Conservation (phyloP, 768 basidiomycete species). For the Suillus tomentosus region DNA sequence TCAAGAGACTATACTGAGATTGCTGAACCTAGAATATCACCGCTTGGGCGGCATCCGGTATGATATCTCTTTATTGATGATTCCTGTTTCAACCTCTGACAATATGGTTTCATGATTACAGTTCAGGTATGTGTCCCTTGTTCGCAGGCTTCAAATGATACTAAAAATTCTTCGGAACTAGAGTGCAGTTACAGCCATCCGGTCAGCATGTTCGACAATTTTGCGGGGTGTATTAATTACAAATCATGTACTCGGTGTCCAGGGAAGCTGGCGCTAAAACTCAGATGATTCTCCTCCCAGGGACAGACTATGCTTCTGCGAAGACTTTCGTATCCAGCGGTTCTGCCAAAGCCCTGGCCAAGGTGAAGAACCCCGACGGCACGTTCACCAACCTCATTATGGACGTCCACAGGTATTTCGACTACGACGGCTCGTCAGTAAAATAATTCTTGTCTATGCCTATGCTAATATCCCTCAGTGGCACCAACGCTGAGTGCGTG, state of each 20-base stretch:
- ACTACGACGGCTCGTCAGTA: slow-evolving; percentile 50
- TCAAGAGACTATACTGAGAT: too few relatives aligned
- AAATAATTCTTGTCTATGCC: slow-evolving; percentile 19
- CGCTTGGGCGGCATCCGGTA: slow-evolving; percentile 45
- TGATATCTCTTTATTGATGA: not conserved
- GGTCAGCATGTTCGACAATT: slow-evolving; percentile 45
- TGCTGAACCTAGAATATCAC: slow-evolving; percentile 33
- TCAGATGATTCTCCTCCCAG: slow-evolving; percentile 61
- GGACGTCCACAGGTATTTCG: slow-evolving; percentile 67
- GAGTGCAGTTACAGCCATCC: slow-evolving; percentile 61
- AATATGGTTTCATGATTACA: not conserved
- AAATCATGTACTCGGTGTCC: not conserved
- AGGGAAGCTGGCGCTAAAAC: slow-evolving; percentile 42
- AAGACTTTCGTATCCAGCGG: slow-evolving; percentile 51
- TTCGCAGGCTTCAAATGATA: not conserved
- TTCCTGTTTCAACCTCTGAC: not conserved
- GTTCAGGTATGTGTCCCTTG: not conserved
- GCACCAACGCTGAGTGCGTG: slow-evolving; percentile 47
- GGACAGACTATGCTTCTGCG: slow-evolving; percentile 59
- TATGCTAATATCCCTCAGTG: slow-evolving; percentile 25
- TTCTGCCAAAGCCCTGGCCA: slow-evolving; percentile 48
- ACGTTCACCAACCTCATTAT: slow-evolving; percentile 49
- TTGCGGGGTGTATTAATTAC: not conserved
- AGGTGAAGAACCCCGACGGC: slow-evolving; percentile 49
- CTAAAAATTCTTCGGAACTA: slow-evolving; percentile 37